A percentile compares a stretch with the other conserved stretches of the same genome.
phyloP scores from a whole-genome alignment of 2,329 filamentous ascomycete species.

The Fusarium sp. region DNA sequence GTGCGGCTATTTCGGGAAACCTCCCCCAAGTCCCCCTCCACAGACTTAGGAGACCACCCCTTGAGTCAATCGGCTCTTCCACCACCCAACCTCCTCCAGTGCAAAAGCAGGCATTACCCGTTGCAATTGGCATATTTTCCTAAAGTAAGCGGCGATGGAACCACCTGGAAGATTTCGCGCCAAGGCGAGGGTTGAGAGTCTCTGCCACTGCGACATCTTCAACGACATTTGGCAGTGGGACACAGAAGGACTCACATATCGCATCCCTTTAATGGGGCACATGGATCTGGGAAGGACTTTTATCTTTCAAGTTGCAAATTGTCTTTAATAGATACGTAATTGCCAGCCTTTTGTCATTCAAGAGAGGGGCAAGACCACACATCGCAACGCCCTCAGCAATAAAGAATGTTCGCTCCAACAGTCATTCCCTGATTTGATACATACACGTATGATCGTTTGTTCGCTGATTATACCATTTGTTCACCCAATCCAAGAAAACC shows the following conservation, averaged over 20 bases:
- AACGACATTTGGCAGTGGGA: not conserved
- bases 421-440: constrained; percentile 10
- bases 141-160: not conserved
- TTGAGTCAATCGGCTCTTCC: not conserved
- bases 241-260: not conserved
- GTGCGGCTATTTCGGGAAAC: not conserved
- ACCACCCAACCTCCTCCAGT: not conserved
- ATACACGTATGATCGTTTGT: constrained; percentile 5
- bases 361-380: not conserved
- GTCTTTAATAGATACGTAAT: not conserved
- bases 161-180: not conserved
- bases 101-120: not conserved
- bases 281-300: not conserved
- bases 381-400: not conserved
- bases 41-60: not conserved
- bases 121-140: not conserved
- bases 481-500: not conserved
- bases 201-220: not conserved
- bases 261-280: not conserved
- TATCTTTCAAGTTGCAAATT: not conserved
- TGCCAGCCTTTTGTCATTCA: not conserved
- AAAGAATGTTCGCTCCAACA: constrained; percentile 21
- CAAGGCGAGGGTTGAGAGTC: not conserved
- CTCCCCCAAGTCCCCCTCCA: not conserved
- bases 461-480: constrained; percentile 15